Conservation (phyloP, 345 rosid genomes). For the Linum lewisii region DNA sequence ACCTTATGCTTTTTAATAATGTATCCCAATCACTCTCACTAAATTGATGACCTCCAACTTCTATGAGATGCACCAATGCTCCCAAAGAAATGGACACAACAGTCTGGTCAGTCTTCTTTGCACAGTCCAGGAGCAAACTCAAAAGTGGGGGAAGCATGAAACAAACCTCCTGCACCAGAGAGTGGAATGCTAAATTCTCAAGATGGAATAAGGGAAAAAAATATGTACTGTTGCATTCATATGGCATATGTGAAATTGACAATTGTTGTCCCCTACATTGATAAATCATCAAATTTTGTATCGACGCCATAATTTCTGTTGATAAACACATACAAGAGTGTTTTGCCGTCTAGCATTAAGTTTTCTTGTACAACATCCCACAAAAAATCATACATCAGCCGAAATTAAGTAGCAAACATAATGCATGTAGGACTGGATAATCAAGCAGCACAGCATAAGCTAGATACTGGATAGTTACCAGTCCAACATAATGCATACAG, state of each 20-base stretch:
- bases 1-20: slow-evolving; percentile 96
- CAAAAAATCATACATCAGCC: too few species aligned
- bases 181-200: slow-evolving; percentile 13
- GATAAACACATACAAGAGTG: too few species aligned
- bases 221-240: not conserved
- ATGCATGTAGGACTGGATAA: too few species aligned
- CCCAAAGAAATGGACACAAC: slow-evolving; percentile 95
- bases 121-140: slow-evolving; percentile 89
- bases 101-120: slow-evolving; percentile 91
- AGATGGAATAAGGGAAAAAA: slow-evolving; percentile 4
- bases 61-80: slow-evolving; percentile 94
- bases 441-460: too few species aligned
- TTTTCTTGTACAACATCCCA: too few species aligned
- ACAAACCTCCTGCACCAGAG: slow-evolving; percentile 72
- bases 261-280: not conserved
- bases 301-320: not conserved
- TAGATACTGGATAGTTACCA: not conserved
- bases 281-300: too few species aligned
- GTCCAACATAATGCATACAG: not conserved
- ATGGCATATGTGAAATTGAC: not conserved
- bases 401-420: too few species aligned
- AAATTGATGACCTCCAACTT: slow-evolving; percentile 98
- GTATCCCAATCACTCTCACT: slow-evolving; percentile 94
- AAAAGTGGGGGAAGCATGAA: slow-evolving; percentile 96
- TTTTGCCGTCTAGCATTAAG: too few species aligned